Evolutionary conservation across 257 asterid species (phyloP), one percentile per base, ranked within the genome.

Genomic region (Voacanga thouarsii): DNA sequence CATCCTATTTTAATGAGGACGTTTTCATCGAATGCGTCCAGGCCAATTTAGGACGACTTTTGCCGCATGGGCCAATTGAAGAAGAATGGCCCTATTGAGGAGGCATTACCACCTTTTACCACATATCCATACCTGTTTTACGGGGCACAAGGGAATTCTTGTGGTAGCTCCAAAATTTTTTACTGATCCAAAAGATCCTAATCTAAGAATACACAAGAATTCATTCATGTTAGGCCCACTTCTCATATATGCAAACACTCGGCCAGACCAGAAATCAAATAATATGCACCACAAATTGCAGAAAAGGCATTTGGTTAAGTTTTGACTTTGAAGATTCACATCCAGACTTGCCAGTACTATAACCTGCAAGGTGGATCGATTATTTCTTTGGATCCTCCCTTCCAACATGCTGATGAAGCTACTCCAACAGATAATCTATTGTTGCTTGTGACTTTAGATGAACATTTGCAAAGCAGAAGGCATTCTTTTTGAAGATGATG

Each of bases 261-360:
- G 82, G 53, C 72, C 51, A 30, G 88, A 89, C 82, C 84, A 88
- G 83, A 92, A 88, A 66, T 79, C 87, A 67, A 85, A 87, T 82
- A 79, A 84, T 80, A 79, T 80, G 80, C 86, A 85, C 65, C 97
- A 89, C 81, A 84, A 85, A 83, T 85, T 96, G 87, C 98, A 98
- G 6, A 82, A 84, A 78, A n/a, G 98, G 97, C 89, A 83, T 89
- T 71, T 96, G 98, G 97, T 80, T 82, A 67, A 85, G 89, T 82
- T 96, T 96, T 80, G 99, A 96, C 77, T 91, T 91, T 83, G 96
- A 96, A 80, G 99, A 96, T 84, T 82, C 93, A 74, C 98, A 96
- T 88, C 97, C 96, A 81, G 98, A 96, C 82, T 86, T 96, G 80
- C 99, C 99, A 16, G 93, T 90, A 50, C 71, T 96, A 57, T 96